Evolutionary conservation across 305 asterid genomes (phyloP).

Genomic region (Ajuga reptans): DNA sequence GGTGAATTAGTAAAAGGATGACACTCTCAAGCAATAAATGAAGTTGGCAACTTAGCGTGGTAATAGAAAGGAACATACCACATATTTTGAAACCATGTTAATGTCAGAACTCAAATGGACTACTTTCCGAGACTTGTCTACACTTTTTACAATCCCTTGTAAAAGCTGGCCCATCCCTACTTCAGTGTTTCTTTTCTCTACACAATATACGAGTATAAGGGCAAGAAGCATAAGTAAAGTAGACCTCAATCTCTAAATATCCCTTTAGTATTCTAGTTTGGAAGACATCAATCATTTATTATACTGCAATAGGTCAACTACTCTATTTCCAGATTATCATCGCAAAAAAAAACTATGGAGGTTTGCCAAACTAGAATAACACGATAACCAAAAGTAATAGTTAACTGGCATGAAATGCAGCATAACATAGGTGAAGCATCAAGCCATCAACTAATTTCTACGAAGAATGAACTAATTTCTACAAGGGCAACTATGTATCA

Average conservation of each 20-base stretch:
- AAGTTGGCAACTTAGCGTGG: neutral
- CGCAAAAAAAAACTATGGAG: constrained; percentile 12
- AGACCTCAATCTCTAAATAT: constrained; percentile 1
- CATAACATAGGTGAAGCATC: neutral
- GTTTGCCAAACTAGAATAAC: neutral
- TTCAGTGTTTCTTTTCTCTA: constrained; percentile 41
- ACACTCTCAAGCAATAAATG: neutral
- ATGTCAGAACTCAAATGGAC: constrained; percentile 69
- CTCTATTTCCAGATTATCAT: constrained; percentile 7
- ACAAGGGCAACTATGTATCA: neutral
- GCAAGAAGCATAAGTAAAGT: neutral
- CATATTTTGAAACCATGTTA: constrained; percentile 54
- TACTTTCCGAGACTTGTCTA: constrained; percentile 66
- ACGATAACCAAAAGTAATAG: neutral
- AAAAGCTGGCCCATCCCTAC: constrained; percentile 54
- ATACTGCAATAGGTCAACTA: constrained; percentile 5
- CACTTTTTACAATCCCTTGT: constrained; percentile 72
- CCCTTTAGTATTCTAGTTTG: neutral
- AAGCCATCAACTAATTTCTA: neutral
- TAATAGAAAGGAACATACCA: constrained; percentile 47
- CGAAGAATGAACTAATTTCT: neutral
- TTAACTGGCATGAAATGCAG: constrained; percentile 1
- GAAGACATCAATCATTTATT: constrained; percentile 1
- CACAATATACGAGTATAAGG: constrained; percentile 13
- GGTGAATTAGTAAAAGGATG: constrained; percentile 24